Base-by-base conservation (phyloP, 2,329 filamentous ascomycete genomes). In the Penicillium thymicola region DNA sequence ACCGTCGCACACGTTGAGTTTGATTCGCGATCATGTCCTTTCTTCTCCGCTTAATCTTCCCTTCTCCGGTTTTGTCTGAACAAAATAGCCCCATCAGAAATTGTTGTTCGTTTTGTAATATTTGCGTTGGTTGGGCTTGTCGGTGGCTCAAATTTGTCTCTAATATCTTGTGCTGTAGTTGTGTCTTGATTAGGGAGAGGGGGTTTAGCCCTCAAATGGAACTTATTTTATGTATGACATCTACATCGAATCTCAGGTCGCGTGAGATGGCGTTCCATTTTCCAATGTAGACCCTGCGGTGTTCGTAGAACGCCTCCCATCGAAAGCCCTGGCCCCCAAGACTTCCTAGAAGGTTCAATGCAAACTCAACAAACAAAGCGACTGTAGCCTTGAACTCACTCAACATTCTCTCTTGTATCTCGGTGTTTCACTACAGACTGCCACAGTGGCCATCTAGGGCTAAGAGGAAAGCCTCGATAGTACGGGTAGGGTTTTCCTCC, bases 1-100 rank as follows among this genome's bases (percentile, higher is more conserved):
- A 71, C 46, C 69, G 68, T 46, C 67, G 69, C 3, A 61, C 60
- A 54, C 69, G 69, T 40, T 71, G 42, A 64, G 45, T 32, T 37
- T 38, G 23, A 18, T 45, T 42, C 4, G 27, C 4, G 16, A 16
- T 28, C 11, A 49, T 7, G 11, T 5, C 4, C 7, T 10, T n/a
- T 34, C 41, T 52, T 49, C 40, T 51, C 48, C 46, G 8, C 47
- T 48, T 37, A 27, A 41, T 51, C 16, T 30, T n/a, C 25, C 23
- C 25, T 51, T 52, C 36, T 44, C 13, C 14, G 10, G 10, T 10
- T 44, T 18, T 9, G 53, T 34, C 18, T 23, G 18, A 51, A 27
- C 25, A 32, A 16, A 43, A 16, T 7, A 27, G 48, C 14, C 37
- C 14, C 11, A 4, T 51, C 18, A 4, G 18, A 43, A 25, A 30